A percentile compares a stretch with the other conserved stretches of the same genome.
Evolutionary conservation across 129 eudicot species (phyloP).

Genomic region (Cynara cardunculus): DNA sequence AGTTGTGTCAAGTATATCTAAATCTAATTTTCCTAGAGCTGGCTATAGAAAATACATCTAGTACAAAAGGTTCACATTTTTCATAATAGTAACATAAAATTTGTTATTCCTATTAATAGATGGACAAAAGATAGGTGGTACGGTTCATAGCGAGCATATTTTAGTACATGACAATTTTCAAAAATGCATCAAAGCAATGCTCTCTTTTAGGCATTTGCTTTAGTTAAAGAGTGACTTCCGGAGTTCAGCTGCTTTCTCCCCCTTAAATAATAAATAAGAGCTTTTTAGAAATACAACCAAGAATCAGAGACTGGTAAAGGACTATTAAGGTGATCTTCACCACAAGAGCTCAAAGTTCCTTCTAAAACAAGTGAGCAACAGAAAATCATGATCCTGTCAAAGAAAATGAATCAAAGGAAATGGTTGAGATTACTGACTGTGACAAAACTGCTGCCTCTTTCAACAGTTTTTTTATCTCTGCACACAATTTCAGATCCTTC

Average conservation of each 20-base stretch:
- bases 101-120: neutral
- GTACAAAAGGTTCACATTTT: neutral
- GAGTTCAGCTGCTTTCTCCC: neutral
- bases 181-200: neutral
- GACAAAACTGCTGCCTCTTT: constrained; percentile 65
- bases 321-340: neutral
- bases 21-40: neutral
- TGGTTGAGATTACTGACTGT: constrained; percentile 44
- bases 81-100: neutral
- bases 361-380: neutral
- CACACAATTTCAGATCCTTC: constrained; percentile 43
- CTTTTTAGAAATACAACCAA: neutral
- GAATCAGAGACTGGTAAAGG: neutral
- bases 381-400: neutral
- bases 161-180: neutral
- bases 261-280: neutral
- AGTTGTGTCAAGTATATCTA: constrained; percentile 4
- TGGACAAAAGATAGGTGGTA: neutral
- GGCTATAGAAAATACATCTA: neutral
- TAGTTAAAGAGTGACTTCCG: neutral
- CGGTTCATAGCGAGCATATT: neutral
- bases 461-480: constrained; percentile 61
- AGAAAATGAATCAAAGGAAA: neutral
- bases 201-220: neutral
- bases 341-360: neutral